These are phyloP conservation scores for Tricladium varicosporioides DNA, from an alignment of 2,329 filamentous ascomycete genomes.

Conservation along the genomic window DNA sequence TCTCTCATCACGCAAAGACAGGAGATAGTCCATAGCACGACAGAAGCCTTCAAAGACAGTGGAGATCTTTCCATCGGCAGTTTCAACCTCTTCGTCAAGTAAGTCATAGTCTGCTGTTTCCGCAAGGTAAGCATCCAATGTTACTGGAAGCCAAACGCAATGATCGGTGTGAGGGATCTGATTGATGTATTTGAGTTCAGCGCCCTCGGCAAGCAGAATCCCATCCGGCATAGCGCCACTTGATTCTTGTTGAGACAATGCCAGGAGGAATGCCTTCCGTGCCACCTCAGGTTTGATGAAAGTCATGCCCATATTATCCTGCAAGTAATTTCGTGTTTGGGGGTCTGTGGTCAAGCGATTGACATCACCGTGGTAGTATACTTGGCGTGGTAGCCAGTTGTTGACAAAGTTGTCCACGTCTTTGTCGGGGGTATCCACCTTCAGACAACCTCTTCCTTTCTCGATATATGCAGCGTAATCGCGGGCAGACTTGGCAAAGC, in stretches of 20 bases:
- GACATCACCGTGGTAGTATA: conserved; percentile 58
- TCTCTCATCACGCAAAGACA: conserved; percentile 48
- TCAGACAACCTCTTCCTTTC: conserved; percentile 48
- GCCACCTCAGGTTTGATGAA: conserved; percentile 51
- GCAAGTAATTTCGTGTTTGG: conserved; percentile 57
- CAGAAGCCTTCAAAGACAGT: conserved; percentile 54
- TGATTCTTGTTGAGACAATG: conserved; percentile 51
- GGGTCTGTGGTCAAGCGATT: conserved; percentile 58
- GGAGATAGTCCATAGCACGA: conserved; percentile 57
- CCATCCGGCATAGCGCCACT: conserved; percentile 58
- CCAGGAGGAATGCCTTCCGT: conserved; percentile 47
- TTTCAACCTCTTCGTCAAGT: conserved; percentile 43
- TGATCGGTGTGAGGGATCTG: conserved; percentile 60
- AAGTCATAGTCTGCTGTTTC: conserved; percentile 54
- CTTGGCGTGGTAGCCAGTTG: conserved; percentile 56
- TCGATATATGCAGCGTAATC: conserved; percentile 52
- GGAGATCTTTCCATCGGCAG: conserved; percentile 42
- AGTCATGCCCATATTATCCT: conserved; percentile 61
- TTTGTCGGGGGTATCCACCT: conserved; percentile 53
- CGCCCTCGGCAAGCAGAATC: conserved; percentile 51
- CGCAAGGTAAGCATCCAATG: conserved; percentile 52
- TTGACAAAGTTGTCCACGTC: conserved; percentile 57
- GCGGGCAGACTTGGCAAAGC: conserved; percentile 43
- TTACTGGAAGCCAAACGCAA: conserved; percentile 56
- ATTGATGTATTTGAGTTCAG: conserved; percentile 60